Conservation (phyloP, 345 rosid genomes). For the Lepidium didymum region DNA sequence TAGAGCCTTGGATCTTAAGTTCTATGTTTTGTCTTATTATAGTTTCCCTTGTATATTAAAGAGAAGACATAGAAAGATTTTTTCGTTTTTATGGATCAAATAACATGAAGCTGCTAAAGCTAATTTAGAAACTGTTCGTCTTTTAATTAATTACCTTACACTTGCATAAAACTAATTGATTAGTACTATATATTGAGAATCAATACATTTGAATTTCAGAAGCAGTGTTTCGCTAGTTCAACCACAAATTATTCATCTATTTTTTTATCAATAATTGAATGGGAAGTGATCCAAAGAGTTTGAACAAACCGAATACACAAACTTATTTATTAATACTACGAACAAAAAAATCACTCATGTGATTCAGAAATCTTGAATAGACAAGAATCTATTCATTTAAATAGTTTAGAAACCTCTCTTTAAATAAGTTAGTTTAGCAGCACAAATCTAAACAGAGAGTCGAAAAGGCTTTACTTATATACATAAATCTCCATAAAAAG, state of each 20-base stretch:
- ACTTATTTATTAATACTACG: too few species aligned
- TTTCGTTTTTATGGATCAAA: background rate
- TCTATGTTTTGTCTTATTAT: background rate
- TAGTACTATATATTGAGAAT: background rate
- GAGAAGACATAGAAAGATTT: background rate
- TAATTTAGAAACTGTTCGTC: background rate
- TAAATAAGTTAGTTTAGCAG: background rate
- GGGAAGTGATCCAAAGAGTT: too few species aligned
- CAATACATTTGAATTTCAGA: background rate
- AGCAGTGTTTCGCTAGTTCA: background rate
- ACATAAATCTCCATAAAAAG: background rate
- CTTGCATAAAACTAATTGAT: background rate
- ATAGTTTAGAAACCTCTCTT: background rate
- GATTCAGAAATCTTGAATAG: too few species aligned
- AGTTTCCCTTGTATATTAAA: background rate
- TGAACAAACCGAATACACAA: too few species aligned
- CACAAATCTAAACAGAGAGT: background rate
- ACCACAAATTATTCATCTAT: background rate
- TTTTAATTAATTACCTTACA: background rate
- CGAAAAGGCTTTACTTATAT: background rate
- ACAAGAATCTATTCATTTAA: background rate
- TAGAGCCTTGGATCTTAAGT: background rate
- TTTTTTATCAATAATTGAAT: too few species aligned
- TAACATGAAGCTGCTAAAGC: background rate
- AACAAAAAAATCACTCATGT: too few species aligned